Percentiles rank a stretch among this genome's conserved stretches.
Conservation (phyloP, 495 filamentous ascomycete species). For the Penicillium mononematosum region DNA sequence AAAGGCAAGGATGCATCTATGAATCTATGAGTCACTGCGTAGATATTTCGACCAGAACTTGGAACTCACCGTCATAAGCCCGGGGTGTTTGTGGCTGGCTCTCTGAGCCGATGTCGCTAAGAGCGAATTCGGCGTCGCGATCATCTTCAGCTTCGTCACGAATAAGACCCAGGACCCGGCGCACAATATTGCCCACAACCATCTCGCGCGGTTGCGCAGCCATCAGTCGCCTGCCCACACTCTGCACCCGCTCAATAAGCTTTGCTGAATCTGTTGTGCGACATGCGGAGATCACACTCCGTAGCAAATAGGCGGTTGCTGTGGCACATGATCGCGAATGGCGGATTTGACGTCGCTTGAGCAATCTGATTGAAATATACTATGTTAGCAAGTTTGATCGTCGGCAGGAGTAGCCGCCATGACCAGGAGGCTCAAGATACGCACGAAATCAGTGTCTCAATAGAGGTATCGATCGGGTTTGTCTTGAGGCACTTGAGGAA, state of each 20-base stretch:
- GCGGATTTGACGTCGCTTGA: slow-evolving; percentile 86
- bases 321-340: slow-evolving; percentile 84
- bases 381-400: slow-evolving; percentile 19
- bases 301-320: slow-evolving; percentile 83
- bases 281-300: slow-evolving; percentile 71
- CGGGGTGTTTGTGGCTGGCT: slow-evolving; percentile 52
- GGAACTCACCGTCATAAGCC: slow-evolving; percentile 36
- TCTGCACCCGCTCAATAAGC: slow-evolving; percentile 74
- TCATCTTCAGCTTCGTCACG: slow-evolving; percentile 87
- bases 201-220: slow-evolving; percentile 84
- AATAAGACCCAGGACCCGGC: slow-evolving; percentile 85
- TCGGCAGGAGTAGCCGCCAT: not conserved
- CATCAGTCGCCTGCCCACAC: slow-evolving; percentile 69
- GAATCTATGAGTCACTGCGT: slow-evolving; percentile 16
- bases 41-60: slow-evolving; percentile 15
- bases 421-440: slow-evolving; percentile 24
- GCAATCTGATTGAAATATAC: slow-evolving; percentile 54
- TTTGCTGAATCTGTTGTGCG: slow-evolving; percentile 67
- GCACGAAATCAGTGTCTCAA: slow-evolving; percentile 78
- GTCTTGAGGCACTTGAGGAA: slow-evolving; percentile 76
- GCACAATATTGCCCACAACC: slow-evolving; percentile 89
- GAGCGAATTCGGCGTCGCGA: slow-evolving; percentile 62
- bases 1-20: slow-evolving; percentile 36
- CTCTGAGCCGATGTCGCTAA: slow-evolving; percentile 50
- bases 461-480: slow-evolving; percentile 70